Evolutionary conservation across 495 filamentous ascomycete genomes (phyloP).

Genomic region (Penicillium longicatenatum): DNA sequence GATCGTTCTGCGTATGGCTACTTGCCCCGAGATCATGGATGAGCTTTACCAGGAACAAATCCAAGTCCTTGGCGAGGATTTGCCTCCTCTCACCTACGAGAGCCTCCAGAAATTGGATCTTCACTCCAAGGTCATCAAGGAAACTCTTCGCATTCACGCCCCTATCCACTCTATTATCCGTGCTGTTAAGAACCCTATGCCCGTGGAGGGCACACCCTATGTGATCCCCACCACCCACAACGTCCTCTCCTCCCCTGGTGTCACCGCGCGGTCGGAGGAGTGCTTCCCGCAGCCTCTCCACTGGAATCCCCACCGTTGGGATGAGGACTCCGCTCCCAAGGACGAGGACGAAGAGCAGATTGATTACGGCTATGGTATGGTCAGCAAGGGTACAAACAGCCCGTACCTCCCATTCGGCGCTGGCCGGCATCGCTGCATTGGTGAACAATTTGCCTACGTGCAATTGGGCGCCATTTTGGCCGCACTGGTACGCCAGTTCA

Average conservation of each 20-base stretch:
- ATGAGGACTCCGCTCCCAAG: constrained; percentile 29
- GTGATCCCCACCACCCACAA: constrained; percentile 52
- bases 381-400: constrained; percentile 55
- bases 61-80: constrained; percentile 50
- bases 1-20: constrained; percentile 61
- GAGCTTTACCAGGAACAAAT: constrained; percentile 60
- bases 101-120: constrained; percentile 54
- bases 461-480: constrained; percentile 51
- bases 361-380: constrained; percentile 50
- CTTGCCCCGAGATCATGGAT: constrained; percentile 56
- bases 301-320: constrained; percentile 59
- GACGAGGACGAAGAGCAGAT: constrained; percentile 45
- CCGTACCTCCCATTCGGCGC: constrained; percentile 60
- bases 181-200: constrained; percentile 61
- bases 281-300: constrained; percentile 48
- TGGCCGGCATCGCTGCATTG: constrained; percentile 58
- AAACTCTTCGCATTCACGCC: constrained; percentile 64
- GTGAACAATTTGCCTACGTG: constrained; percentile 58
- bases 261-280: constrained; percentile 44
- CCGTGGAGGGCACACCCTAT: constrained; percentile 46
- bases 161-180: constrained; percentile 66
- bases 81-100: constrained; percentile 57
- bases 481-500: constrained; percentile 49
- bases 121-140: constrained; percentile 59
- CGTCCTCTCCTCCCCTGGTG: constrained; percentile 51